Percentiles rank a stretch among this genome's conserved stretches.
These are phyloP conservation scores for Amanita jacksonii DNA, from an alignment of 768 basidiomycete species.

Conservation along the genomic window DNA sequence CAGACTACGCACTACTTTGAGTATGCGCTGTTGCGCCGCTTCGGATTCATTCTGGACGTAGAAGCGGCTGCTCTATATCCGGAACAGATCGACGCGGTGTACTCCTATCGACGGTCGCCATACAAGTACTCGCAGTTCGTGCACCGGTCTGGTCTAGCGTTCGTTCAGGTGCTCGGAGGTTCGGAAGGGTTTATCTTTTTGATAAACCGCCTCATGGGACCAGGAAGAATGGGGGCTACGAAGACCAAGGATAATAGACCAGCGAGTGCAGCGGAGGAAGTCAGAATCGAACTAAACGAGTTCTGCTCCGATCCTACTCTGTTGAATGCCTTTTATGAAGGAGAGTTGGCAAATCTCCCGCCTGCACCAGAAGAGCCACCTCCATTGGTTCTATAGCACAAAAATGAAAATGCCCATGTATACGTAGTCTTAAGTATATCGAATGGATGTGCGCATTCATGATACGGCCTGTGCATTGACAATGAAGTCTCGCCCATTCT, in stretches of 20 bases:
- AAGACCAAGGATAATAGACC: conserved; percentile 49
- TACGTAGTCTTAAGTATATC: not conserved
- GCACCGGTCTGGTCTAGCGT: conserved; percentile 82
- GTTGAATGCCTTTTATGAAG: conserved; percentile 64
- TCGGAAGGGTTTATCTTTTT: conserved; percentile 78
- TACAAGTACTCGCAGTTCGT: conserved; percentile 87
- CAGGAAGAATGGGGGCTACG: conserved; percentile 50
- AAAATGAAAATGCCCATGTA: conserved; percentile 25
- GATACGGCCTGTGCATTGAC: conserved; percentile 54
- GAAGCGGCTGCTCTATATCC: conserved; percentile 75
- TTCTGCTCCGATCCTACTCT: conserved; percentile 54
- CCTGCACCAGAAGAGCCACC: conserved; percentile 42
- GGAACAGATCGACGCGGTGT: conserved; percentile 73
- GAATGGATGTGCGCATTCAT: conserved; percentile 19
- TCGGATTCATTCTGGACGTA: conserved; percentile 78
- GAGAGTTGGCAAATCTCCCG: conserved; percentile 46
- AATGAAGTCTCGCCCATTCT: conserved; percentile 66
- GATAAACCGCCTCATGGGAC: conserved; percentile 77
- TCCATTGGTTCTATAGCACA: conserved; percentile 28
- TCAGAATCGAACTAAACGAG: conserved; percentile 47
- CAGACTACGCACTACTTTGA: conserved; percentile 71
- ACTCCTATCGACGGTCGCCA: conserved; percentile 77
- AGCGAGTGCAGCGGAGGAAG: conserved; percentile 48
- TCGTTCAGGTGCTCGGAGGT: conserved; percentile 81
- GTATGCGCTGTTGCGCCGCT: conserved; percentile 62